A percentile compares a stretch with the other conserved stretches of the same genome.
These are phyloP conservation scores for Flaveria bidentis DNA, from an alignment of 129 eudicot species.

Conservation along the genomic window DNA sequence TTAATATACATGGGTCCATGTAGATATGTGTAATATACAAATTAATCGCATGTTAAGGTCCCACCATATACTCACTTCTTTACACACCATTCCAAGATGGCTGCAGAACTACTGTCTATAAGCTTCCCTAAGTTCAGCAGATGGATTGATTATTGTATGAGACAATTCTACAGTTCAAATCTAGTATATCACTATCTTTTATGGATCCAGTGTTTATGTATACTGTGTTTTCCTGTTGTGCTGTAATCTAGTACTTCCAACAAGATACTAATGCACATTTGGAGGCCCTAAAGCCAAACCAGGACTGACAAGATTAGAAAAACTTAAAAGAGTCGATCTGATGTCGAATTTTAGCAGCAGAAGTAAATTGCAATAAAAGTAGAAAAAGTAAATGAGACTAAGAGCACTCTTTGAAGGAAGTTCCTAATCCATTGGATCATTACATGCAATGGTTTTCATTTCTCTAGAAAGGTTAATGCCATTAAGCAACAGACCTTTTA, in stretches of 20 bases:
- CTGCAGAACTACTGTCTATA: neutral
- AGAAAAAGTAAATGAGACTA: neutral
- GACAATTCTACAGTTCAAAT: neutral
- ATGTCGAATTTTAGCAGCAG: too few relatives aligned
- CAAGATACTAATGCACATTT: neutral
- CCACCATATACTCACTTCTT: neutral
- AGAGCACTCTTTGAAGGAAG: neutral
- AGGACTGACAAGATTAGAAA: neutral
- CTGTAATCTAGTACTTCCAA: neutral
- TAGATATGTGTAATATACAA: neutral
- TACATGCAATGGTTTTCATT: neutral
- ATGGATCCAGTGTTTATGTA: neutral
- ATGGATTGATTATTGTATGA: neutral
- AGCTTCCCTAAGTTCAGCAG: conserved; percentile 4
- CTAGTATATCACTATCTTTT: neutral
- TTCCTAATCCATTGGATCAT: neutral
- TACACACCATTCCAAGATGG: neutral
- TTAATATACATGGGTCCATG: neutral
- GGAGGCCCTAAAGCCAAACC: neutral
- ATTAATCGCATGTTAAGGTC: neutral
- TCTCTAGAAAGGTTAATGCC: neutral
- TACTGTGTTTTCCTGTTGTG: neutral
- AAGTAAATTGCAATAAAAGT: neutral
- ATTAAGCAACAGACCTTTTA: conserved; percentile 3
- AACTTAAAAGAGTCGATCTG: too few relatives aligned